phyloP scores from a whole-genome alignment of 495 filamentous ascomycete genomes.

The Penicillium cosmopolitanum region DNA sequence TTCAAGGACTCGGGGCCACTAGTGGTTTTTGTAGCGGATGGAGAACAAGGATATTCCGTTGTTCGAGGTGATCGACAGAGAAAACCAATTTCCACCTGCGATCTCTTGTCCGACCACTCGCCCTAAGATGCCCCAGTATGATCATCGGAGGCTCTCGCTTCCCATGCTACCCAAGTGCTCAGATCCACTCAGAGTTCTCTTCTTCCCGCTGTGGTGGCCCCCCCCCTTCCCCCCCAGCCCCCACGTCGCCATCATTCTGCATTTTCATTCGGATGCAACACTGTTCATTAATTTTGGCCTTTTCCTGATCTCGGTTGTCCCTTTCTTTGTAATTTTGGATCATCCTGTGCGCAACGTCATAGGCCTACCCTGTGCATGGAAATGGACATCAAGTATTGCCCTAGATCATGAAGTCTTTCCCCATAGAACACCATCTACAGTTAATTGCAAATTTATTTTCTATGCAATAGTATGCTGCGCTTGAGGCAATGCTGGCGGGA shows the following conservation, averaged over 20 bases:
- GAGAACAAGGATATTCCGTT: neutral
- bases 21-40: neutral
- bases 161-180: neutral
- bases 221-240: neutral
- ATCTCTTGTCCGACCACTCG: neutral
- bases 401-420: too few species aligned
- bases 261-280: neutral
- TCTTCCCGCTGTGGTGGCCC: neutral
- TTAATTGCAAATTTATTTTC: too few species aligned
- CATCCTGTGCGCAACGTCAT: neutral
- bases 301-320: neutral
- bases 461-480: too few species aligned
- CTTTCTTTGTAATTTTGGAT: neutral
- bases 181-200: neutral
- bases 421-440: too few species aligned
- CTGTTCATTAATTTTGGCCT: neutral
- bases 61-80: neutral
- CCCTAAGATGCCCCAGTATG: neutral
- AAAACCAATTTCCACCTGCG: neutral
- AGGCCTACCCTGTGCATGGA: neutral
- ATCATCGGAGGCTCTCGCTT: neutral
- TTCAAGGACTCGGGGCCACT: slow-evolving; percentile 4
- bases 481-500: too few species aligned
- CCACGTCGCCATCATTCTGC: neutral
- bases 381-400: too few species aligned